Conservation (phyloP, 208 protist species). For the Herpetomonas tarakana region DNA sequence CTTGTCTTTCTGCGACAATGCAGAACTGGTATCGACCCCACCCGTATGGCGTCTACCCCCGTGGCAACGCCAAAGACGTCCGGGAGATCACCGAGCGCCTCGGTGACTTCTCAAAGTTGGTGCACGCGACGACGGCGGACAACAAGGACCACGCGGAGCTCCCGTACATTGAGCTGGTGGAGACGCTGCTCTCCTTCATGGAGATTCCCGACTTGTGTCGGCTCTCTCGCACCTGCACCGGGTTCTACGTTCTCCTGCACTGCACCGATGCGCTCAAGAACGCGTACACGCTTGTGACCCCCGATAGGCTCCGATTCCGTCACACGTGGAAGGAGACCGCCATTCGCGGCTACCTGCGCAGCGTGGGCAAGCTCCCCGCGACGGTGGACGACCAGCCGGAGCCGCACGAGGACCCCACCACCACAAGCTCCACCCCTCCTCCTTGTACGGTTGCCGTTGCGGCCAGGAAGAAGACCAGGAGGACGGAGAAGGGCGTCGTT, state of each 20-base stretch:
- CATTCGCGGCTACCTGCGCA: constrained; percentile 41
- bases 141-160: constrained; percentile 62
- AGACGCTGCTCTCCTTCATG: constrained; percentile 65
- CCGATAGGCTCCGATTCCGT: constrained; percentile 50
- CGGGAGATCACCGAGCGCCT: constrained; percentile 54
- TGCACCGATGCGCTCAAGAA: constrained; percentile 80
- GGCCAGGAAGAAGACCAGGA: constrained; percentile 20
- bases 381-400: not conserved
- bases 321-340: constrained; percentile 80
- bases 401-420: not conserved
- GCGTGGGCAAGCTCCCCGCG: not conserved
- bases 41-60: constrained; percentile 78
- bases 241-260: constrained; percentile 80
- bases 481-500: not conserved
- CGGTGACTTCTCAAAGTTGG: constrained; percentile 61
- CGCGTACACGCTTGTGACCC: constrained; percentile 56
- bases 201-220: constrained; percentile 62
- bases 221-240: constrained; percentile 69
- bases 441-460: too few species aligned
- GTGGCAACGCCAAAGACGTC: constrained; percentile 55
- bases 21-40: constrained; percentile 79
- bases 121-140: constrained; percentile 36
- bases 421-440: too few species aligned
- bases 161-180: constrained; percentile 65
- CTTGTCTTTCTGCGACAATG: constrained; percentile 11